Conservation (phyloP, 2,329 filamentous ascomycete species). For the Clarireedia homoeocarpa region DNA sequence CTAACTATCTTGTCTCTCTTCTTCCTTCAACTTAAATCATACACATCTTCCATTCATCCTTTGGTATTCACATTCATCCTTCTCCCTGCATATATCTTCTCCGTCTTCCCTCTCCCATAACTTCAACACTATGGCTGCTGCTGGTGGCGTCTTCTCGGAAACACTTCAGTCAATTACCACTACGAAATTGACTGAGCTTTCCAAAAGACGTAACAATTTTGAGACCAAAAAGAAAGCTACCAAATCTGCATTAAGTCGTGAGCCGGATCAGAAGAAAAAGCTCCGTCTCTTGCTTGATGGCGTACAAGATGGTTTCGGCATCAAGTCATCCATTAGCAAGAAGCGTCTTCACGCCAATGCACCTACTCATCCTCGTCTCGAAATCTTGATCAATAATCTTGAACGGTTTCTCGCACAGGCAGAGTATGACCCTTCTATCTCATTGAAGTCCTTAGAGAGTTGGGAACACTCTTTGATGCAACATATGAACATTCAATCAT, state of each 20-base stretch:
- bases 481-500: constrained; percentile 41
- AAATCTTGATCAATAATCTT: constrained; percentile 34
- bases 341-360: constrained; percentile 12
- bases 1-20: background rate
- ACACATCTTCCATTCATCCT: background rate
- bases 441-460: constrained; percentile 35
- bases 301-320: constrained; percentile 27
- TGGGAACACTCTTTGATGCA: constrained; percentile 41
- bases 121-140: constrained; percentile 29
- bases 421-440: constrained; percentile 44
- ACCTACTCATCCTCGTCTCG: constrained; percentile 11
- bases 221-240: constrained; percentile 38
- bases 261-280: constrained; percentile 30
- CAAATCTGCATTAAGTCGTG: constrained; percentile 25
- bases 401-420: constrained; percentile 46
- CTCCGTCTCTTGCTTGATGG: constrained; percentile 28
- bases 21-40: background rate
- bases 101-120: background rate
- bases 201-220: constrained; percentile 42
- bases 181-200: constrained; percentile 49
- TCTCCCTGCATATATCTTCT: background rate
- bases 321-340: constrained; percentile 14
- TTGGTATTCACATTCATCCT: background rate
- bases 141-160: constrained; percentile 36
- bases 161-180: constrained; percentile 47